phyloP scores from a whole-genome alignment of 2,329 filamentous ascomycete species.

The Colletotrichum endophyticum region DNA sequence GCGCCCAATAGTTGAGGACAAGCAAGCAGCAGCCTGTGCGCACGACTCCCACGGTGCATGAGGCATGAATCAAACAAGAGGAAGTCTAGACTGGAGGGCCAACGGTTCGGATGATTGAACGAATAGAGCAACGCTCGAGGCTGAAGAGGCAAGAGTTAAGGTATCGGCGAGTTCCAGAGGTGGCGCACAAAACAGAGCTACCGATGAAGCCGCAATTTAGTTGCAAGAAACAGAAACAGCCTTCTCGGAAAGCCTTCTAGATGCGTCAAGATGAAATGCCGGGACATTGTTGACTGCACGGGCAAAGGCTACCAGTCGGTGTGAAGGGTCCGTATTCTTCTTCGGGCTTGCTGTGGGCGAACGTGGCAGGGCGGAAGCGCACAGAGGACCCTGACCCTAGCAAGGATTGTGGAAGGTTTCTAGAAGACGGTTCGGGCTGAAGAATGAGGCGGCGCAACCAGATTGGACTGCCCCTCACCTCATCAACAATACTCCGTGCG shows the following conservation, averaged over 20 bases:
- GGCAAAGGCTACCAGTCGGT: not conserved
- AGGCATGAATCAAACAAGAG: conserved; percentile 8
- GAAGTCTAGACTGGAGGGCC: not conserved
- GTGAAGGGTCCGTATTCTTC: not conserved
- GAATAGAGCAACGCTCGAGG: not conserved
- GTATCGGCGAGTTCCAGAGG: not conserved
- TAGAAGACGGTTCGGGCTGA: conserved; percentile 18
- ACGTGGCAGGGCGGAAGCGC: conserved; percentile 10
- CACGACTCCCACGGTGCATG: not conserved
- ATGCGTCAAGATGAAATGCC: not conserved
- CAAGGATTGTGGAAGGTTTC: conserved; percentile 19
- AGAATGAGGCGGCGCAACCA: conserved; percentile 4
- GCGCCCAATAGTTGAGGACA: not conserved
- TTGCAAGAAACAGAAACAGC: not conserved
- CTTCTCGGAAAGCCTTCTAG: not conserved
- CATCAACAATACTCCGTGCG: not conserved
- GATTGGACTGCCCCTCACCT: not conserved
- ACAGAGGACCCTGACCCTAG: conserved; percentile 12
- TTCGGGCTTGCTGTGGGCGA: not conserved
- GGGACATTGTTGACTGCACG: not conserved
- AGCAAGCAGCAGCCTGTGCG: not conserved
- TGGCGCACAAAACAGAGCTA: not conserved
- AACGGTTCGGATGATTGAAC: conserved; percentile 11
- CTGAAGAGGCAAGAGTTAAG: not conserved
- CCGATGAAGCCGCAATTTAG: not conserved